A percentile compares a stretch with the other conserved stretches of the same genome.
These are phyloP conservation scores for Dipodascopsis uninucleata DNA, from an alignment of 805 yeast genomes.

Conservation along the genomic window DNA sequence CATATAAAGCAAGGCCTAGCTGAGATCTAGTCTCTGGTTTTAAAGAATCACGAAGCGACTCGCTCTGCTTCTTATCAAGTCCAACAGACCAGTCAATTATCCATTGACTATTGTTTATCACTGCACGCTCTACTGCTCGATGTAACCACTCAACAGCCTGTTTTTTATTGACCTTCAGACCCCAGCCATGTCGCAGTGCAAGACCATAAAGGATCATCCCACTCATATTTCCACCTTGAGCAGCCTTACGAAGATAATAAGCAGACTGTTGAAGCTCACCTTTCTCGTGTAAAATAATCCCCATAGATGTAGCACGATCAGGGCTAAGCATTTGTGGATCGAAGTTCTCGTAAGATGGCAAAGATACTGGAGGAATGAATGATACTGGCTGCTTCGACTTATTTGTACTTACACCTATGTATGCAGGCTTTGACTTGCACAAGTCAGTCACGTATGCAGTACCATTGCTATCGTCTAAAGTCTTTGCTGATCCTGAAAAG, in stretches of 20 bases:
- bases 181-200: constrained; percentile 66
- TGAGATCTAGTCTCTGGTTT: constrained; percentile 26
- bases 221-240: constrained; percentile 55
- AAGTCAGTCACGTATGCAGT: no score
- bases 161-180: constrained; percentile 53
- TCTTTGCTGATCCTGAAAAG: no score
- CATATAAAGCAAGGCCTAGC: constrained; percentile 47
- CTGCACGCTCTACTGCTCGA: constrained; percentile 41
- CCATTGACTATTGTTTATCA: no score
- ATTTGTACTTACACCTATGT: no score
- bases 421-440: no score
- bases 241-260: constrained; percentile 61
- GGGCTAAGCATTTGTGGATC: no score
- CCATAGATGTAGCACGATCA: constrained; percentile 20
- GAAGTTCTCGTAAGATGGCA: no score
- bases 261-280: constrained; percentile 68
- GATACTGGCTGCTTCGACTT: no score
- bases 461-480: no score
- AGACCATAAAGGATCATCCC: constrained; percentile 70
- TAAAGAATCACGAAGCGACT: no score
- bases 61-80: no score
- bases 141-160: constrained; percentile 60
- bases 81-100: not conserved
- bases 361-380: no score
- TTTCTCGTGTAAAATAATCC: constrained; percentile 44